These are phyloP conservation scores for Ogataea salicorniae DNA, from an alignment of 805 yeast genomes.

Conservation along the genomic window DNA sequence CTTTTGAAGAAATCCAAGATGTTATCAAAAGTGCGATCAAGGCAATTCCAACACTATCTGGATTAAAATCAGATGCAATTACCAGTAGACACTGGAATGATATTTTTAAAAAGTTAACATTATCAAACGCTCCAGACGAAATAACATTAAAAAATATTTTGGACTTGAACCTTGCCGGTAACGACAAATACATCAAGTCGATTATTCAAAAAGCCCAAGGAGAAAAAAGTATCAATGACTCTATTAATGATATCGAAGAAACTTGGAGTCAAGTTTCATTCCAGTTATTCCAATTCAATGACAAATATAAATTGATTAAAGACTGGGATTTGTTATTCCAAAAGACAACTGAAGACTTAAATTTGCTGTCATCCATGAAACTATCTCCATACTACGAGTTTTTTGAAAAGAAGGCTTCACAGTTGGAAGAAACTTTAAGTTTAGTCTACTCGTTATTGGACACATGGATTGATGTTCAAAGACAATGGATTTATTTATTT, in stretches of 20 bases:
- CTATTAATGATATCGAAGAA: conserved; percentile 42
- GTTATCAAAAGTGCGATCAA: conserved; percentile 37
- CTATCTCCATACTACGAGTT: conserved; percentile 55
- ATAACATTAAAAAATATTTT: conserved; percentile 58
- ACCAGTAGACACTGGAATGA: conserved; percentile 63
- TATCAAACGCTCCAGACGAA: conserved; percentile 11
- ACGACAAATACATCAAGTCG: conserved; percentile 42
- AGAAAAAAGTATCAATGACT: conserved; percentile 60
- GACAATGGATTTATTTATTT: conserved; percentile 82
- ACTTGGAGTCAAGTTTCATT: conserved; percentile 54
- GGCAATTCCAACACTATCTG: conserved; percentile 34
- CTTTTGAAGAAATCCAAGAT: conserved; percentile 55
- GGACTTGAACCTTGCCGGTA: conserved; percentile 43
- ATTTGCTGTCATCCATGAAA: conserved; percentile 62
- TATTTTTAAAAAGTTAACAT: conserved; percentile 32
- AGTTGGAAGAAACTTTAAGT: conserved; percentile 54
- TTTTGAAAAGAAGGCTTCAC: conserved; percentile 53
- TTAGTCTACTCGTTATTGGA: conserved; percentile 49
- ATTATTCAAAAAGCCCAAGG: conserved; percentile 63
- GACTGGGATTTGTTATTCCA: conserved; percentile 66
- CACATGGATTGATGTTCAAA: conserved; percentile 77
- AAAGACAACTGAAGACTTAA: conserved; percentile 54
- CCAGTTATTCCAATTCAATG: conserved; percentile 48
- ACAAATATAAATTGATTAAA: conserved; percentile 50
- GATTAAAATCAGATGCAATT: conserved; percentile 52